Percentiles rank a stretch among this genome's conserved stretches.
phyloP scores from a whole-genome alignment of 225 moss, liverwort and hornwort genomes.

The Pleurozium schreberi region DNA sequence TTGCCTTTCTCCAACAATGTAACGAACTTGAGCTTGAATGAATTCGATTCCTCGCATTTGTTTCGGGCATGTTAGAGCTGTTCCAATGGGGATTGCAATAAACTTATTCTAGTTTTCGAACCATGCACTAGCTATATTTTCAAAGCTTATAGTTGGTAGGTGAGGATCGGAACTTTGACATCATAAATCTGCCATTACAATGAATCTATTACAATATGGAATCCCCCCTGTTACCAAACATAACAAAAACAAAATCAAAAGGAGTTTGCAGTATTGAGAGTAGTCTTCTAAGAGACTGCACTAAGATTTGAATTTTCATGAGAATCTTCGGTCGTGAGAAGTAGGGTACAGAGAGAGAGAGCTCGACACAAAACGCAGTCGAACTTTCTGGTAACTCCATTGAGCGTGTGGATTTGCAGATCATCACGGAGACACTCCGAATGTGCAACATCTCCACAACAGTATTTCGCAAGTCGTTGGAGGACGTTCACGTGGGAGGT shows the following conservation, averaged over 20 bases:
- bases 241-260: too few relatives aligned
- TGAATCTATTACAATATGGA: not conserved
- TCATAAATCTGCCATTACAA: not conserved
- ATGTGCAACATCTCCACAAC: constrained; percentile 39
- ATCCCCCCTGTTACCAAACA: not conserved
- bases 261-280: not conserved
- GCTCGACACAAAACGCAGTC: not conserved
- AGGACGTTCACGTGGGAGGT: constrained; percentile 43
- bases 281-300: not conserved
- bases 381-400: not conserved
- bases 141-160: not conserved
- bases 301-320: not conserved
- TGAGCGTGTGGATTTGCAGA: not conserved
- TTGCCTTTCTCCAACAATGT: constrained; percentile 39
- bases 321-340: not conserved
- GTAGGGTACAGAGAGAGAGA: too few relatives aligned
- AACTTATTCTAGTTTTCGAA: not conserved
- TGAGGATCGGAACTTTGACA: not conserved
- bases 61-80: not conserved
- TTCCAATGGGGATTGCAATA: not conserved
- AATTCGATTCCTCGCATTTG: not conserved
- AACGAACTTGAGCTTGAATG: not conserved
- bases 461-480: constrained; percentile 35
- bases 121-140: not conserved
- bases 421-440: constrained; percentile 48